phyloP scores from a whole-genome alignment of 176 grass and related monocot genomes.

The Musa acuminata region DNA sequence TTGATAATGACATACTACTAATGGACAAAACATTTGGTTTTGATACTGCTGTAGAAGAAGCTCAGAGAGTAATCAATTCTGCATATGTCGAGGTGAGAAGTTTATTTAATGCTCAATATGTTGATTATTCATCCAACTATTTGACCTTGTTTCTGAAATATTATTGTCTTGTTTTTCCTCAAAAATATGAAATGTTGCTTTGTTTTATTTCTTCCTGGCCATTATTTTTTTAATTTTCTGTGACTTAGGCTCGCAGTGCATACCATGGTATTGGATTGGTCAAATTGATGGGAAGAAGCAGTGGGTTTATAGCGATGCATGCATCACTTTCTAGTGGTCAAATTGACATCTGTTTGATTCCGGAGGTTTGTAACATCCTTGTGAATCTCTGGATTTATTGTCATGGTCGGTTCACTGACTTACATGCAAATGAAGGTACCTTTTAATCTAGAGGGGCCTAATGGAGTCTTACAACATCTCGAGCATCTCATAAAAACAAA shows the following conservation, averaged over 20 bases:
- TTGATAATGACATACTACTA: conserved; percentile 97
- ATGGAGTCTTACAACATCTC: conserved; percentile 73
- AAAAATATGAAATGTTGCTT: not conserved
- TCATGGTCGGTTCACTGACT: conserved; percentile 4
- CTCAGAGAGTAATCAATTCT: conserved; percentile 94
- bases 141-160: not conserved
- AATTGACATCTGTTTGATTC: conserved; percentile 88
- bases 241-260: conserved; percentile 66
- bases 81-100: conserved; percentile 90
- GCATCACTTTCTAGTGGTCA: conserved; percentile 93
- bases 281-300: conserved; percentile 97
- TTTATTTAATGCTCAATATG: not conserved
- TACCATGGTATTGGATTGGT: conserved; percentile 93
- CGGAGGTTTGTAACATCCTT: conserved; percentile 57
- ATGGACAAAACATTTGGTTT: conserved; percentile 99
- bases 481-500: conserved; percentile 82
- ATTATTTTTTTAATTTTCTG: conserved; percentile 6
- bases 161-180: not conserved
- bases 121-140: not conserved
- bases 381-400: conserved; percentile 1
- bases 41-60: conserved; percentile 95
- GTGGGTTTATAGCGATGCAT: conserved; percentile 97
- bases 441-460: conserved; percentile 65
- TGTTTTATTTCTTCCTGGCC: not conserved
- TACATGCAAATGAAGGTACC: conserved; percentile 46